Evolutionary conservation across 768 basidiomycete genomes (phyloP), one percentile per base, ranked within the genome.

Genomic region (Mycena sanguinolenta): DNA sequence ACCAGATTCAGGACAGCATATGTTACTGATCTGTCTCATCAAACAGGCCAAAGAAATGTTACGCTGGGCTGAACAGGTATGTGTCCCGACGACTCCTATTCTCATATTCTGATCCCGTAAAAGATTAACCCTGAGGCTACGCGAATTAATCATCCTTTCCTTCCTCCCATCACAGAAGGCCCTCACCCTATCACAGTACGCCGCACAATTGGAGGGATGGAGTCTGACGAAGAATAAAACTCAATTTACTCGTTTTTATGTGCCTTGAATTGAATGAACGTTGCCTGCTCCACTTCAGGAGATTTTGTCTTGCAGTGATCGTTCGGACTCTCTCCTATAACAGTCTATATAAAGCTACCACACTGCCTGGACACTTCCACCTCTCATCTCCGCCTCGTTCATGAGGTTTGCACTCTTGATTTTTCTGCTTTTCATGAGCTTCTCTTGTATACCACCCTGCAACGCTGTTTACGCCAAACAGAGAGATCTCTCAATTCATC

Each of bases 1-100:
- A 55, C 10, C 13, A 14, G 17, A 21, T 5, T 17, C 7, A 1
- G 13, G 10, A 14, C 16, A 28, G n/a, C 9, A 55, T 55, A 9
- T 27, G 6, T 25, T 27, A 55, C 14, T 55, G 17, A 30, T 34
- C 21, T 55, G 30, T 8, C 7, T 52, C n/a, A 9, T 17, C 42
- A n/a, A n/a, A 19, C 5, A 55, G 55, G 23, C 55, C 2, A 57
- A 57, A 23, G 55, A 57, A 4, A 19, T 57, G 13, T 38, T 57
- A n/a, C 7, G 28, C 7, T 57, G 55, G 55, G 55, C 55, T 8
- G 34, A 57, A 57, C 6, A 57, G 36, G 55, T 71, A 44, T n/a
- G n/a, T n/a, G n/a, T n/a, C n/a, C n/a, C n/a, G n/a, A n/a, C n/a
- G n/a, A n/a, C n/a, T n/a, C n/a, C n/a, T n/a, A n/a, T n/a, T n/a